Evolutionary conservation across 225 moss, liverwort and hornwort species (phyloP).

Genomic region (Marchantia polymorpha): DNA sequence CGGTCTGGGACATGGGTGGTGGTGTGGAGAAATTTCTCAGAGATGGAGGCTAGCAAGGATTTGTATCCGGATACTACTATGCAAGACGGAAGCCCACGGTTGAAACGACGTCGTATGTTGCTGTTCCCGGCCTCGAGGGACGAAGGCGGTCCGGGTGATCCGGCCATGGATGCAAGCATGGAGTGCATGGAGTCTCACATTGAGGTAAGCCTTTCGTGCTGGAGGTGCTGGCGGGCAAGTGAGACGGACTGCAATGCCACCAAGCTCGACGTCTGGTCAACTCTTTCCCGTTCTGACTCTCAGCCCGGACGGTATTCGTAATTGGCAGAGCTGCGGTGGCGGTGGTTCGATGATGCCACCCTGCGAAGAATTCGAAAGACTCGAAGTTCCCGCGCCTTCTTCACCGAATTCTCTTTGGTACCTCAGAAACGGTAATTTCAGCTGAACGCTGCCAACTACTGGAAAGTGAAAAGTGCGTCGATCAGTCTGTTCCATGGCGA

Average conservation of each 20-base stretch:
- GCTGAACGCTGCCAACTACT: not conserved
- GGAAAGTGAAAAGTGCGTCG: not conserved
- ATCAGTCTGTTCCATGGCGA: not conserved
- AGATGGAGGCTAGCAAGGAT: constrained; percentile 16
- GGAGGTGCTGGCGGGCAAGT: no score
- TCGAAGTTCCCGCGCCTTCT: constrained; percentile 24
- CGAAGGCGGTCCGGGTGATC: not conserved
- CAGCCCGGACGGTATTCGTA: not conserved
- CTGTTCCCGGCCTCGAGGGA: constrained; percentile 22
- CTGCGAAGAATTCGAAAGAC: constrained; percentile 30
- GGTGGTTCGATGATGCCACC: constrained; percentile 14
- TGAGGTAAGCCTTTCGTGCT: not conserved
- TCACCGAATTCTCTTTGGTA: constrained; percentile 41
- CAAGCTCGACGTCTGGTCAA: not conserved
- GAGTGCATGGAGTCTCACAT: not conserved
- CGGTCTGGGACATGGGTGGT: not conserved
- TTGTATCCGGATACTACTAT: not conserved
- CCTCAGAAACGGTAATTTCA: constrained; percentile 31
- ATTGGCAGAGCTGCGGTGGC: constrained; percentile 7
- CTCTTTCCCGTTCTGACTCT: not conserved
- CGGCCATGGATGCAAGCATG: constrained; percentile 5
- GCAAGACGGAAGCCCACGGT: constrained; percentile 35
- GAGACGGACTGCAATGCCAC: no score
- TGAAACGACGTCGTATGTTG: constrained; percentile 46
- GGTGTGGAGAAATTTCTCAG: constrained; percentile 4